phyloP scores from a whole-genome alignment of 2,329 filamentous ascomycete species.

The Tolypocladium cylindrosporum region DNA sequence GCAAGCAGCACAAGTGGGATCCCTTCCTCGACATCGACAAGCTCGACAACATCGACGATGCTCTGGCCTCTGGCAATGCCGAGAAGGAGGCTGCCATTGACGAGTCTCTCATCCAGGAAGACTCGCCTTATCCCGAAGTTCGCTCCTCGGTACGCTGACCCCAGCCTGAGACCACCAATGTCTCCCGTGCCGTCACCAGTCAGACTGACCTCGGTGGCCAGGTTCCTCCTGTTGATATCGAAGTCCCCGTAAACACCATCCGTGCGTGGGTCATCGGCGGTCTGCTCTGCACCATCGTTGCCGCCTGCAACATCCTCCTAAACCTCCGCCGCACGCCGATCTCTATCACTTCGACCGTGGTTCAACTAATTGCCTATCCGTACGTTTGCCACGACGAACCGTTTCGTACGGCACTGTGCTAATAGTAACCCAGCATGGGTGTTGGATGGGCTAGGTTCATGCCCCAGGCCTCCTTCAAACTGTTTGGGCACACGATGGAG shows the following conservation, averaged over 20 bases:
- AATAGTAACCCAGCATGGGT: slow-evolving; percentile 12
- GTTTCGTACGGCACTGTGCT: neutral
- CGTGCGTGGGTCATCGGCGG: slow-evolving; percentile 51
- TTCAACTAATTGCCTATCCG: slow-evolving; percentile 45
- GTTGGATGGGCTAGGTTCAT: slow-evolving; percentile 20
- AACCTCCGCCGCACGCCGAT: slow-evolving; percentile 38
- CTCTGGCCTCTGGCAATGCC: slow-evolving; percentile 30
- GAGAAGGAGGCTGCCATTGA: slow-evolving; percentile 35
- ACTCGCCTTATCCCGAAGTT: slow-evolving; percentile 29
- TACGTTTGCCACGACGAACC: neutral
- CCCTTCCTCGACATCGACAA: slow-evolving; percentile 44
- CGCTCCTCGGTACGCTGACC: slow-evolving; percentile 10
- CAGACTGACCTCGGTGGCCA: neutral
- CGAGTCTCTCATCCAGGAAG: slow-evolving; percentile 36
- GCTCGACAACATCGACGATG: slow-evolving; percentile 39
- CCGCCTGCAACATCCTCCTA: slow-evolving; percentile 46
- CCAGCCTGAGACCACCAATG: too few species aligned
- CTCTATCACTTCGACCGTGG: slow-evolving; percentile 40
- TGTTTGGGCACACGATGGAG: slow-evolving; percentile 21
- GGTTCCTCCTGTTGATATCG: slow-evolving; percentile 34
- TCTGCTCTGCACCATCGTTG: slow-evolving; percentile 46
- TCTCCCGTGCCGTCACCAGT: neutral
- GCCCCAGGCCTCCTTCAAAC: slow-evolving; percentile 17
- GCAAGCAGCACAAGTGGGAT: slow-evolving; percentile 43
- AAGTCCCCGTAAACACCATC: slow-evolving; percentile 44